A percentile compares a stretch with the other conserved stretches of the same genome.
These are phyloP conservation scores for Trichosporon ovoides DNA, from an alignment of 1,284 basidiomycete genomes.

Conservation along the genomic window DNA sequence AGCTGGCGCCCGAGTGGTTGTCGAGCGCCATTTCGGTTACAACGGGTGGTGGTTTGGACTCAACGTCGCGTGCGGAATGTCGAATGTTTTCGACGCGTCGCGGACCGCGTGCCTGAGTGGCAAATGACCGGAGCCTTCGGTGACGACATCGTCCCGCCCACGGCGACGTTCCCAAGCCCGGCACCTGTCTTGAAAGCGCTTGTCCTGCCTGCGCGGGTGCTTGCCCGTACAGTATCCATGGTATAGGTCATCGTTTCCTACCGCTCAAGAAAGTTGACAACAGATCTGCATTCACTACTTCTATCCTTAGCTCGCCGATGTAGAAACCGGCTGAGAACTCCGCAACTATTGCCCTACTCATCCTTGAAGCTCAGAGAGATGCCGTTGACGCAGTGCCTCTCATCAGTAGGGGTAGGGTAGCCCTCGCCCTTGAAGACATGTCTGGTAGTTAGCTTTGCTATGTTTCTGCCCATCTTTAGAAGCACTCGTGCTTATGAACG, in stretches of 20 bases:
- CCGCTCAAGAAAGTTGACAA: neutral
- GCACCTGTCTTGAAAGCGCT: neutral
- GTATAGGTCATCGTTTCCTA: neutral
- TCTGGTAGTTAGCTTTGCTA: conserved; percentile 11
- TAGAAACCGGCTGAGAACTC: too few species aligned
- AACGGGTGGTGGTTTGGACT: neutral
- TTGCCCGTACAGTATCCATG: neutral
- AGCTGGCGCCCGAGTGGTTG: neutral
- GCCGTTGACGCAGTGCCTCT: conserved; percentile 78
- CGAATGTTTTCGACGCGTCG: conserved; percentile 13
- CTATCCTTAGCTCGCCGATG: conserved; percentile 8
- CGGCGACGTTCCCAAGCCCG: neutral
- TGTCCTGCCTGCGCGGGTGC: neutral
- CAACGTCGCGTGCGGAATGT: neutral
- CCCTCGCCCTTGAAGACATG: conserved; percentile 91
- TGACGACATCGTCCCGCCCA: neutral
- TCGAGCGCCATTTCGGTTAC: neutral
- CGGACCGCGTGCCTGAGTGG: neutral
- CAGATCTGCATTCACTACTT: neutral
- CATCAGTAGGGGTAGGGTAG: conserved; percentile 36
- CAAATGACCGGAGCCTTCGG: neutral
- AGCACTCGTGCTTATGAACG: neutral
- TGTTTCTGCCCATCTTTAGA: neutral
- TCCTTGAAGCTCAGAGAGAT: conserved; percentile 73
- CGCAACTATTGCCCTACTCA: conserved; percentile 40